Evolutionary conservation across 352 stramenopile species (phyloP).

Genomic region (Globisporangium barbulae): DNA sequence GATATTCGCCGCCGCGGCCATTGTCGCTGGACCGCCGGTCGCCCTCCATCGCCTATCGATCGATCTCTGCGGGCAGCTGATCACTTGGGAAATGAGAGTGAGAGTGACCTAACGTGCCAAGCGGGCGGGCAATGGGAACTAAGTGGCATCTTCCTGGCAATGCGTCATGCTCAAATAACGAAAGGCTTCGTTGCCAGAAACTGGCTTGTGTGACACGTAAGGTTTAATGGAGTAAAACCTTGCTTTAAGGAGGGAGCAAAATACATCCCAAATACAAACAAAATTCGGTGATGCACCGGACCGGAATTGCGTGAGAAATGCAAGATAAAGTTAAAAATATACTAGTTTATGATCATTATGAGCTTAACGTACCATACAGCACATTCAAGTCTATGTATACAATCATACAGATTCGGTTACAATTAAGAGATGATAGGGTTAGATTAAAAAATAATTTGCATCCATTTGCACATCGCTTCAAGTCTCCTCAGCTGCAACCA

Average conservation of each 20-base stretch:
- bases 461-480: background rate
- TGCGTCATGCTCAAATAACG: too few relatives aligned
- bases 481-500: too few relatives aligned
- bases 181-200: background rate
- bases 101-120: background rate
- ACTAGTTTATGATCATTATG: too few relatives aligned
- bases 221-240: background rate
- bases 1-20: background rate
- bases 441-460: constrained; percentile 5
- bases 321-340: too few relatives aligned
- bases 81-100: background rate
- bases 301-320: too few relatives aligned
- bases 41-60: background rate
- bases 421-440: background rate
- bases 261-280: background rate
- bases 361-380: too few relatives aligned
- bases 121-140: too few relatives aligned
- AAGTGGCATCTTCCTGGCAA: too few relatives aligned
- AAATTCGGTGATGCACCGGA: background rate
- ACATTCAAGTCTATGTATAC: background rate
- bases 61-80: too few relatives aligned
- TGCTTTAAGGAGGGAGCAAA: background rate
- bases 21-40: background rate
- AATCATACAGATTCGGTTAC: background rate
- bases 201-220: background rate